phyloP scores from a whole-genome alignment of 2,329 filamentous ascomycete genomes.

The Cladosporium colombiae region DNA sequence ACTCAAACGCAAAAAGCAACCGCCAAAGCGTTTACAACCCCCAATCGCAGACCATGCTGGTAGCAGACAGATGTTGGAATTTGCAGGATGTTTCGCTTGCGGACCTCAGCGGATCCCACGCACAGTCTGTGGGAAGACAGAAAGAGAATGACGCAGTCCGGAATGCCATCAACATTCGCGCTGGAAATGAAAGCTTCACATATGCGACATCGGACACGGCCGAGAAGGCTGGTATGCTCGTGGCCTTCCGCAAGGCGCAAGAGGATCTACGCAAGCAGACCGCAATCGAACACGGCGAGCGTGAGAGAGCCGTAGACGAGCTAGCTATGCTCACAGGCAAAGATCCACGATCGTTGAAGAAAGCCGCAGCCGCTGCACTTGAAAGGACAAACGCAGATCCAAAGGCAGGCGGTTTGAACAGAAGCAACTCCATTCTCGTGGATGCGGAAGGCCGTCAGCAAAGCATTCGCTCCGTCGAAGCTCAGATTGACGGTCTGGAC shows the following conservation, averaged over 20 bases:
- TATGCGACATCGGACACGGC: slow-evolving; percentile 75
- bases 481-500: slow-evolving; percentile 91
- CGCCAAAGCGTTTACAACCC: slow-evolving; percentile 37
- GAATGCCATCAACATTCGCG: slow-evolving; percentile 87
- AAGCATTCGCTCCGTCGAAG: slow-evolving; percentile 92
- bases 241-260: slow-evolving; percentile 88
- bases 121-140: slow-evolving; percentile 36
- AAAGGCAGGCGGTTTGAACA: slow-evolving; percentile 28
- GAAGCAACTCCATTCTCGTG: slow-evolving; percentile 65
- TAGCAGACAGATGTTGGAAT: slow-evolving; percentile 93
- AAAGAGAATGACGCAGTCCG: slow-evolving; percentile 58
- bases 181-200: slow-evolving; percentile 88
- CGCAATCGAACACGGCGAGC: slow-evolving; percentile 83
- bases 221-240: slow-evolving; percentile 78
- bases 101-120: slow-evolving; percentile 65
- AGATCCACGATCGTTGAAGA: slow-evolving; percentile 62
- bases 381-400: slow-evolving; percentile 59
- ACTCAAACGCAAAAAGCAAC: slow-evolving; percentile 29
- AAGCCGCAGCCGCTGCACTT: slow-evolving; percentile 44
- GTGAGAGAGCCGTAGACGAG: slow-evolving; percentile 61
- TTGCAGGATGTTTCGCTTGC: slow-evolving; percentile 90
- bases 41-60: slow-evolving; percentile 62
- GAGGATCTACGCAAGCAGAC: slow-evolving; percentile 86
- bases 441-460: slow-evolving; percentile 97
- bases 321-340: slow-evolving; percentile 34